Evolutionary conservation across 169 alveolate species (phyloP).

Genomic region (Plasmodium gonderi): DNA sequence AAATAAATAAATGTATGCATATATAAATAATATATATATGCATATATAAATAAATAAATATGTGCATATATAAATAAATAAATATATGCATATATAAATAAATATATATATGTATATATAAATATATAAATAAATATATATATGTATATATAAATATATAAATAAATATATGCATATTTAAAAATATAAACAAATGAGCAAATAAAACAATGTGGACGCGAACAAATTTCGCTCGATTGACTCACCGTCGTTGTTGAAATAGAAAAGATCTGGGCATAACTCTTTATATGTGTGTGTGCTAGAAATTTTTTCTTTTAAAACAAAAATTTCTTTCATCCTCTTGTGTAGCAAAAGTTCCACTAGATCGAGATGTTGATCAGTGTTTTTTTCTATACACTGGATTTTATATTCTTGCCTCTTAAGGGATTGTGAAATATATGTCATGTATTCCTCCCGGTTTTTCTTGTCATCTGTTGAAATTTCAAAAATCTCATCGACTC

Average conservation of each 20-base stretch:
- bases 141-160: not conserved
- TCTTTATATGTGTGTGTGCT: constrained; percentile 19
- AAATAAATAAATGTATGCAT: no score
- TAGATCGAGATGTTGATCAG: constrained; percentile 11
- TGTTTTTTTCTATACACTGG: not conserved
- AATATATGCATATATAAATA: no score
- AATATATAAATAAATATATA: not conserved
- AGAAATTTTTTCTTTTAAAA: constrained; percentile 15
- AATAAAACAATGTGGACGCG: not conserved
- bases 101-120: not conserved
- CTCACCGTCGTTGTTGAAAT: constrained; percentile 44
- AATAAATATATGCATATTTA: not conserved
- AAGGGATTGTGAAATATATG: constrained; percentile 18
- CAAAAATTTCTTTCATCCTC: constrained; percentile 50
- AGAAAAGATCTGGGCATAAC: constrained; percentile 29
- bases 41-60: no score
- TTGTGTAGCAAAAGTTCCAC: constrained; percentile 52
- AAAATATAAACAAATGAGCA: not conserved
- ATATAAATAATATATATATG: no score
- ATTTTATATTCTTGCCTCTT: constrained; percentile 26
- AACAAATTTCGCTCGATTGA: not conserved
- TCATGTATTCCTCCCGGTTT: not conserved
- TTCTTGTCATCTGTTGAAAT: not conserved
- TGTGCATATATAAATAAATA: no score
- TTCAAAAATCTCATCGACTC: no score